Evolutionary conservation across 1,139 yeast species (phyloP).

Genomic region (Candida dubliniensis): DNA sequence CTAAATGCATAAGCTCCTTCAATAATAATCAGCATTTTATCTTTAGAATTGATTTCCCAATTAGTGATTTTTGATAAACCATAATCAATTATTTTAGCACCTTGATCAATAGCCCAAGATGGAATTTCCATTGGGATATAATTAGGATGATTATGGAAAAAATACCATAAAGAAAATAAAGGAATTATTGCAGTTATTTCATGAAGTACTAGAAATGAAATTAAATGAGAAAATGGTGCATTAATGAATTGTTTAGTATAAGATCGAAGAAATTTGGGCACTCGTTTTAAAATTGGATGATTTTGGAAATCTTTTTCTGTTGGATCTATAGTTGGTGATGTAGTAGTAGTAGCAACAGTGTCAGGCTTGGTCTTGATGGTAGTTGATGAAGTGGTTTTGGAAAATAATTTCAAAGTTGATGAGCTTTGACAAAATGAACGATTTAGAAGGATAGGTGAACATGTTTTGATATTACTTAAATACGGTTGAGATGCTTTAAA

Average conservation of each 20-base stretch:
- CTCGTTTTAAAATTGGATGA: constrained; percentile 38
- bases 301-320: constrained; percentile 9
- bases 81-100: constrained; percentile 57
- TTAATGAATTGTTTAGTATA: constrained; percentile 49
- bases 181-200: constrained; percentile 86
- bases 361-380: neutral
- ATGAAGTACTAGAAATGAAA: constrained; percentile 77
- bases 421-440: constrained; percentile 1
- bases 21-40: constrained; percentile 57
- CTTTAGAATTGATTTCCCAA: constrained; percentile 40
- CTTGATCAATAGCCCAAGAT: constrained; percentile 62
- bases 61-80: constrained; percentile 37
- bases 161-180: constrained; percentile 72
- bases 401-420: constrained; percentile 1
- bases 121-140: constrained; percentile 57
- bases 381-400: neutral
- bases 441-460: neutral
- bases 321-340: neutral
- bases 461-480: neutral
- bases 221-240: constrained; percentile 71
- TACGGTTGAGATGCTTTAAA: neutral
- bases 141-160: constrained; percentile 55
- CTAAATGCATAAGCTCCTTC: constrained; percentile 93
- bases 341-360: neutral
- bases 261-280: constrained; percentile 52